phyloP scores from a whole-genome alignment of 2,329 filamentous ascomycete species.

The Graphilbum fragrans region DNA sequence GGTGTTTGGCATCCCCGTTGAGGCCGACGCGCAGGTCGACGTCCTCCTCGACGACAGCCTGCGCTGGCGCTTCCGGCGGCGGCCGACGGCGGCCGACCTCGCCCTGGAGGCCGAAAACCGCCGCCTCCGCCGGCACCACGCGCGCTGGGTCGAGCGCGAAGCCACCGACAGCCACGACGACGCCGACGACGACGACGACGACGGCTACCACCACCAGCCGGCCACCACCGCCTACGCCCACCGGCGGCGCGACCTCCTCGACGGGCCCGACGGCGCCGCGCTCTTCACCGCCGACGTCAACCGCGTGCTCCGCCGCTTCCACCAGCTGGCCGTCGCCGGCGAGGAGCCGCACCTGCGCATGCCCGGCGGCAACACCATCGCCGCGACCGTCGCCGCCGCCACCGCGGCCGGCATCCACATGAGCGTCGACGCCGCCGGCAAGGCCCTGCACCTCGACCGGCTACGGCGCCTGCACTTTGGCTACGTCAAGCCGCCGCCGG shows the following conservation, averaged over 20 bases:
- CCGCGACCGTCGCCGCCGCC: background rate
- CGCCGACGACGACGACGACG: background rate
- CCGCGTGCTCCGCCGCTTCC: conserved; percentile 1
- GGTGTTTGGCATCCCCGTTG: background rate
- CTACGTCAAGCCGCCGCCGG: conserved; percentile 5
- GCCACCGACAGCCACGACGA: background rate
- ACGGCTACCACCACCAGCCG: background rate
- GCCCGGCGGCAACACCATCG: background rate
- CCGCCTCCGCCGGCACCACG: background rate
- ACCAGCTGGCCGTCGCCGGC: background rate
- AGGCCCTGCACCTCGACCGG: conserved; percentile 9
- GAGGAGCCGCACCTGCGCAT: too few species aligned
- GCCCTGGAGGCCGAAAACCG: background rate
- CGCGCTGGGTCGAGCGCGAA: conserved; percentile 5
- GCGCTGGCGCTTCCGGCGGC: background rate
- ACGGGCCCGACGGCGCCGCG: background rate
- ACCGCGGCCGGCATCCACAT: background rate
- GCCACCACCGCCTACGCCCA: background rate
- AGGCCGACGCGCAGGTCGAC: conserved; percentile 1
- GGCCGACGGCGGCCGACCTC: background rate
- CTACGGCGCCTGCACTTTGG: conserved; percentile 9
- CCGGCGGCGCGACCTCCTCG: background rate
- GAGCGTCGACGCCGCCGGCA: conserved; percentile 1
- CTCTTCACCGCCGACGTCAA: conserved; percentile 6
- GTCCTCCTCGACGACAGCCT: conserved; percentile 6